Evolutionary conservation across 257 asterid genomes (phyloP).

Genomic region (Jasminum sambac): DNA sequence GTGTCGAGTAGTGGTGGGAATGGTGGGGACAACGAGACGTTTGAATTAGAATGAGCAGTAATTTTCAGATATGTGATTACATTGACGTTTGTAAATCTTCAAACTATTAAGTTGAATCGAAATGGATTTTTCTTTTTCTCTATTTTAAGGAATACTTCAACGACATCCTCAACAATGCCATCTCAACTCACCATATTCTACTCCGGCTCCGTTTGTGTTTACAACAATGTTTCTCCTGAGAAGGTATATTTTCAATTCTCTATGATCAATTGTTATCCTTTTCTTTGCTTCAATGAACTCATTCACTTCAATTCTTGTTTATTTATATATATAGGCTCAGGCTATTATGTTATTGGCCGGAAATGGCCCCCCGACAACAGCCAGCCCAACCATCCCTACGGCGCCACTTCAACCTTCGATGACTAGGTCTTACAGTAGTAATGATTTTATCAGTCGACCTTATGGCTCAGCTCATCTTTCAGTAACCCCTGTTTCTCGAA

Average conservation of each 20-base stretch:
- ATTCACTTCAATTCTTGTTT: neutral
- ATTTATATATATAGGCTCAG: constrained; percentile 60
- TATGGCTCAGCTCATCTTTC: constrained; percentile 36
- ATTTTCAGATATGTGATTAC: no score
- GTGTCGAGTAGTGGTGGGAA: no score
- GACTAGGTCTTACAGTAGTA: constrained; percentile 41
- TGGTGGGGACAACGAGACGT: no score
- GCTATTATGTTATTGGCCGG: constrained; percentile 94
- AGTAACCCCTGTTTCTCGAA: constrained; percentile 32
- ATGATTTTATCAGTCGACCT: constrained; percentile 42
- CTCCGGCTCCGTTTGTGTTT: constrained; percentile 78
- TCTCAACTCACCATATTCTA: constrained; percentile 87
- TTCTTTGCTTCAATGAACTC: neutral
- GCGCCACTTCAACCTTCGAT: constrained; percentile 48
- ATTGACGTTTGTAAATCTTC: no score
- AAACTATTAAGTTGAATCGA: neutral
- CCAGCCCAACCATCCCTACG: constrained; percentile 34
- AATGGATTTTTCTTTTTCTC: no score
- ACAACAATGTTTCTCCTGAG: constrained; percentile 68
- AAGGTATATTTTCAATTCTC: constrained; percentile 47
- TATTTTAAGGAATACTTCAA: no score
- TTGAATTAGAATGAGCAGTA: no score
- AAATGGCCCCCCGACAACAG: constrained; percentile 48
- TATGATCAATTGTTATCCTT: neutral
- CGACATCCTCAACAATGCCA: constrained; percentile 39